phyloP scores from a whole-genome alignment of 2,329 filamentous ascomycete genomes.

The Colletotrichum musicola region DNA sequence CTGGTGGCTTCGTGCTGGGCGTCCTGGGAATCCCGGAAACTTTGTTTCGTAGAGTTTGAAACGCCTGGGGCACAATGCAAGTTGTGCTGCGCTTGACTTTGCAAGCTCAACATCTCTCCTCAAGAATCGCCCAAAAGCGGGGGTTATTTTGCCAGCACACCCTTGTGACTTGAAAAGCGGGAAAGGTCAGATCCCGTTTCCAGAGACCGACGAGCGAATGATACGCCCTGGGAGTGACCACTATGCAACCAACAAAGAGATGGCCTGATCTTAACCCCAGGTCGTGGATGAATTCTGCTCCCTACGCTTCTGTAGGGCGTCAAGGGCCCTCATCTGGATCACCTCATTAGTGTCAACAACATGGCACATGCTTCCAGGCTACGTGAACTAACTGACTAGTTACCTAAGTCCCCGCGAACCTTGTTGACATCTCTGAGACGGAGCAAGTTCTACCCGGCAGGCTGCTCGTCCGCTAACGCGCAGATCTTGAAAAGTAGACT shows the following conservation, averaged over 20 bases:
- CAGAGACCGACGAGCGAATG: conserved; percentile 7
- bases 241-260: background rate
- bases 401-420: background rate
- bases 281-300: background rate
- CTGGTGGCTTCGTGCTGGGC: too few relatives aligned
- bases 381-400: conserved; percentile 17
- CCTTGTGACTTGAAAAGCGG: background rate
- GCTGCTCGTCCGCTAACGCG: background rate
- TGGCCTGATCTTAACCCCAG: conserved; percentile 5
- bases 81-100: too few relatives aligned
- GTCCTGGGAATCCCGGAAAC: too few relatives aligned
- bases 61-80: too few relatives aligned
- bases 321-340: background rate
- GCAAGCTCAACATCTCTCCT: background rate
- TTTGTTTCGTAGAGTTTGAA: too few relatives aligned
- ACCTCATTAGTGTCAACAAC: background rate
- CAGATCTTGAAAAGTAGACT: background rate
- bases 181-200: background rate
- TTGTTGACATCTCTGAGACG: background rate
- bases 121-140: background rate
- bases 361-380: background rate
- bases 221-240: background rate
- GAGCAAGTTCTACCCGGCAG: background rate
- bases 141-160: background rate
- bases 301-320: background rate